These are phyloP conservation scores for Aspergillus carbonarius DNA, from an alignment of 2,329 filamentous ascomycete genomes.

Conservation along the genomic window DNA sequence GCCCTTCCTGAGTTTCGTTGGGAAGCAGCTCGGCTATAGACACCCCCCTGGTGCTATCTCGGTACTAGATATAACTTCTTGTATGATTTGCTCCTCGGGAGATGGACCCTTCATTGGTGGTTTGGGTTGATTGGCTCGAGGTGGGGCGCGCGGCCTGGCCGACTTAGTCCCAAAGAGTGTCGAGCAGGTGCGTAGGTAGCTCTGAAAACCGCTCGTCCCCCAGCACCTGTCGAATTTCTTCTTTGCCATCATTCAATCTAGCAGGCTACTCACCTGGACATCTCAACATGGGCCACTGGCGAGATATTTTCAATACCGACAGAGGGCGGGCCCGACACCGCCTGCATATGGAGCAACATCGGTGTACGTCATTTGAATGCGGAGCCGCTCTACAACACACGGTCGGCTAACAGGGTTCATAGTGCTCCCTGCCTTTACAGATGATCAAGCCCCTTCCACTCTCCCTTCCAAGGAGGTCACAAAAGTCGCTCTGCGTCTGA, in stretches of 20 bases:
- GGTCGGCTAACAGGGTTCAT: conserved; percentile 13
- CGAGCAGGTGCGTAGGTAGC: background rate
- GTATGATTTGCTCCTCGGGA: background rate
- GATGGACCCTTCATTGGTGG: background rate
- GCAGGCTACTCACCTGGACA: background rate
- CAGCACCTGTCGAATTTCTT: background rate
- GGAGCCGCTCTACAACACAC: conserved; percentile 3
- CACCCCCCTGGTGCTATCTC: background rate
- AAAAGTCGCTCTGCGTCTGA: conserved; percentile 82
- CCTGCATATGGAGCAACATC: conserved; percentile 39
- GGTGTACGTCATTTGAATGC: conserved; percentile 37
- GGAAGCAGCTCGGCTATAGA: background rate
- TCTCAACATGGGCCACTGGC: conserved; percentile 40
- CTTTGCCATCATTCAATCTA: background rate
- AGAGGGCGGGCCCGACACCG: conserved; percentile 30
- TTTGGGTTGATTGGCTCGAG: background rate
- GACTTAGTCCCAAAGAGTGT: background rate
- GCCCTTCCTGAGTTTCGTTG: background rate
- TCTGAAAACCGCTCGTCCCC: background rate
- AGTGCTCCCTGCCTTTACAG: conserved; percentile 45
- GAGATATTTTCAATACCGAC: conserved; percentile 32
- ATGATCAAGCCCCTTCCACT: conserved; percentile 55
- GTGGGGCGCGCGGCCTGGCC: conserved; percentile 2
- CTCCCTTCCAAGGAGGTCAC: conserved; percentile 79
- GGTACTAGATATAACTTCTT: background rate